phyloP scores from a whole-genome alignment of 192 early-diverging fungal genomes.

The Mycoemilia scoparia region DNA sequence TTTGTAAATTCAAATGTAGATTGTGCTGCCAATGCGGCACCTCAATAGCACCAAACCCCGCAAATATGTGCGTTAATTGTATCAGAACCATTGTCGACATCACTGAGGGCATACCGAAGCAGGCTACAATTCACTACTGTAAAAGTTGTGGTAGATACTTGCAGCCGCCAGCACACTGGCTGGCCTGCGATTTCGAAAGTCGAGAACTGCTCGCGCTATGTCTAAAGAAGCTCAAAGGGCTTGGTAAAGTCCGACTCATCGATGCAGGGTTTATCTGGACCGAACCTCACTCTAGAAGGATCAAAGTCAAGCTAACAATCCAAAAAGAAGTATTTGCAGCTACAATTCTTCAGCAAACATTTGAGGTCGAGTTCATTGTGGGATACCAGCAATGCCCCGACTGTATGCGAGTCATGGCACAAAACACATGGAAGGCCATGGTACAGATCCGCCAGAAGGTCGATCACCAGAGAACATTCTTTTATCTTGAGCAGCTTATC shows the following conservation, averaged over 20 bases:
- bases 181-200: conserved; percentile 69
- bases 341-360: conserved; percentile 90
- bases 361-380: conserved; percentile 89
- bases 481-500: conserved; percentile 95
- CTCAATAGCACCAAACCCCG: conserved; percentile 85
- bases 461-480: conserved; percentile 93
- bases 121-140: conserved; percentile 89
- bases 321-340: conserved; percentile 95
- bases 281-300: conserved; percentile 73
- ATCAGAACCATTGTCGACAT: conserved; percentile 94
- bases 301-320: conserved; percentile 96
- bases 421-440: conserved; percentile 95
- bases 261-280: conserved; percentile 99
- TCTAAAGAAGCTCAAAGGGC: conserved; percentile 78
- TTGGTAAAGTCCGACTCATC: conserved; percentile 82
- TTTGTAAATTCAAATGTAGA: too few species aligned
- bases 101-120: conserved; percentile 96
- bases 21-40: conserved; percentile 92
- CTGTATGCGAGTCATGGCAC: conserved; percentile 85
- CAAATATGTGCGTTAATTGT: conserved; percentile 98
- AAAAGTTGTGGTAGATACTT: conserved; percentile 92
- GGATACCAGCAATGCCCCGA: conserved; percentile 86
- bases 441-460: conserved; percentile 98
- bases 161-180: conserved; percentile 85
- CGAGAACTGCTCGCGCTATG: conserved; percentile 82